A percentile compares a stretch with the other conserved stretches of the same genome.
These are phyloP conservation scores for Malania oleifera DNA, from an alignment of 164 flowering plant genomes.

Conservation along the genomic window DNA sequence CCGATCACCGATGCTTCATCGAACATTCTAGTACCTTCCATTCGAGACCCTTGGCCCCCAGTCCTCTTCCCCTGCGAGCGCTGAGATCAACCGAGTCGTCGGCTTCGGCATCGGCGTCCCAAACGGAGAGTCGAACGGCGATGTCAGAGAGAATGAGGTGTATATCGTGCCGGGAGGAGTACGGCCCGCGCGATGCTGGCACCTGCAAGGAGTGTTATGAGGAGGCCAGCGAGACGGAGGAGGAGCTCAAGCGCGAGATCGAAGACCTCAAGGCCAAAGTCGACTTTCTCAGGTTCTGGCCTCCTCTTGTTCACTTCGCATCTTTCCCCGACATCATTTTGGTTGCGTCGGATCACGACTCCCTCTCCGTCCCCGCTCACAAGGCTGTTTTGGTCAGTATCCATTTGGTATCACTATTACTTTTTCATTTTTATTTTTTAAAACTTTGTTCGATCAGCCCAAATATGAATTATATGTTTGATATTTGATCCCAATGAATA, in stretches of 20 bases:
- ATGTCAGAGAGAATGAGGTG: slow-evolving; percentile 35
- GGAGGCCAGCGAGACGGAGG: slow-evolving; percentile 90
- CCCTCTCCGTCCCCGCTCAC: slow-evolving; percentile 54
- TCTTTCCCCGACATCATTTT: slow-evolving; percentile 54
- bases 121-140: background rate
- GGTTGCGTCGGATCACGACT: slow-evolving; percentile 43
- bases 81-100: no score
- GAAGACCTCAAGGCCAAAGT: slow-evolving; percentile 78
- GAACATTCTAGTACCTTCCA: no score
- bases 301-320: slow-evolving; percentile 30
- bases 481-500: no score
- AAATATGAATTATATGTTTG: no score
- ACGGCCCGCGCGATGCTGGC: slow-evolving; percentile 55
- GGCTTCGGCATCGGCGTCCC: no score
- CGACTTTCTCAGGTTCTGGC: slow-evolving; percentile 45
- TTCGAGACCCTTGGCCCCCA: no score
- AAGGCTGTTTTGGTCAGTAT: slow-evolving; percentile 63
- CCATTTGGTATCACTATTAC: background rate
- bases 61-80: no score
- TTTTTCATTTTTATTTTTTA: background rate
- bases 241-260: slow-evolving; percentile 84
- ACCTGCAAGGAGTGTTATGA: slow-evolving; percentile 95
- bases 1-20: no score
- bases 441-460: background rate
- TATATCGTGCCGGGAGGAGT: slow-evolving; percentile 72